Conservation (phyloP, 2,329 filamentous ascomycete genomes). For the Hirsutella thompsonii region DNA sequence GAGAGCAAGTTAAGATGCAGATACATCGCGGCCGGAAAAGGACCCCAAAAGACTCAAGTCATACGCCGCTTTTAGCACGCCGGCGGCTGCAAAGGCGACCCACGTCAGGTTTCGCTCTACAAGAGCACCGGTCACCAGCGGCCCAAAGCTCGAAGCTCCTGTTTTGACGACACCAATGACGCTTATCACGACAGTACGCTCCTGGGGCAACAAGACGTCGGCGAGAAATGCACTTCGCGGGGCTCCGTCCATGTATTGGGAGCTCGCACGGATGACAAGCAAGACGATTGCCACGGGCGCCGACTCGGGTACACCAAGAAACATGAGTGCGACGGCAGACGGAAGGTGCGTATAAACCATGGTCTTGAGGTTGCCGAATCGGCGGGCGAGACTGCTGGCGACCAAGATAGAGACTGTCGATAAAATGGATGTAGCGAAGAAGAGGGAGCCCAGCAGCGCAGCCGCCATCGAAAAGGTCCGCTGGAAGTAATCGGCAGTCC, state of each 20-base stretch:
- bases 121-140: conserved; percentile 50
- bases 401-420: conserved; percentile 37
- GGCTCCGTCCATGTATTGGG: conserved; percentile 57
- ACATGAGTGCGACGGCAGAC: conserved; percentile 48
- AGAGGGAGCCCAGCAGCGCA: conserved; percentile 38
- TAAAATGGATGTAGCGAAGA: conserved; percentile 39
- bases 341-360: conserved; percentile 69
- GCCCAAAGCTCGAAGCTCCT: conserved; percentile 45
- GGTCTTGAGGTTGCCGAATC: conserved; percentile 53
- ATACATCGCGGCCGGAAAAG: too few relatives aligned
- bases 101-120: conserved; percentile 44
- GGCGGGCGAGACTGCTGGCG: conserved; percentile 39
- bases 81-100: conserved; percentile 50
- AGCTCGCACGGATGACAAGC: conserved; percentile 47
- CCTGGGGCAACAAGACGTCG: conserved; percentile 46
- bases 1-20: too few relatives aligned
- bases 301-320: conserved; percentile 45
- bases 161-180: conserved; percentile 59
- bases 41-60: conserved; percentile 45
- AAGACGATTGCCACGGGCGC: conserved; percentile 43
- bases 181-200: conserved; percentile 62
- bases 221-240: conserved; percentile 59
- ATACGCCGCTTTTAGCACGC: conserved; percentile 46
- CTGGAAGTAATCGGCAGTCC: conserved; percentile 46
- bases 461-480: conserved; percentile 33